Conservation (phyloP, 257 asterid species). For the Verbena officinalis region DNA sequence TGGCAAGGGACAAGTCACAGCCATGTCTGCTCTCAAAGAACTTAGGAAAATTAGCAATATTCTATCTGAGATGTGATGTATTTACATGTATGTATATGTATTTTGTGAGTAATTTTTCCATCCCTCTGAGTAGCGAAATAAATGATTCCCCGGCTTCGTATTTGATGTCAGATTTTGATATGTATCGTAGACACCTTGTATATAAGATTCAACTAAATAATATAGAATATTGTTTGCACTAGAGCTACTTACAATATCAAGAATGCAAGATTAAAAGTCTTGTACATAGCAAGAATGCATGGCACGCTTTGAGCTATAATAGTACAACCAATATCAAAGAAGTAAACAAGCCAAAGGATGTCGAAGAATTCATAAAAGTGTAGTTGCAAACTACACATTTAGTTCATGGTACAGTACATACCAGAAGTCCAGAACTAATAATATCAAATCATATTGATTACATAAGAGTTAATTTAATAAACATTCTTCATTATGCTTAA, state of each 20-base stretch:
- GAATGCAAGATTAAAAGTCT: too few species aligned
- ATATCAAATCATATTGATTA: conserved; percentile 7
- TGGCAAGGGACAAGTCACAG: conserved; percentile 71
- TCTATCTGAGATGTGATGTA: conserved; percentile 78
- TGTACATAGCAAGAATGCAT: too few species aligned
- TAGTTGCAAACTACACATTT: not conserved
- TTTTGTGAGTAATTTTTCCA: conserved; percentile 23
- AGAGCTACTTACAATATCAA: too few species aligned
- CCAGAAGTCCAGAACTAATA: conserved; percentile 2
- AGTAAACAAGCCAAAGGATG: not conserved
- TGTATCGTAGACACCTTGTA: conserved; percentile 1
- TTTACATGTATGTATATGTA: conserved; percentile 21
- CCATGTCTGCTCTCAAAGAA: conserved; percentile 82
- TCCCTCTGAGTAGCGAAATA: conserved; percentile 13
- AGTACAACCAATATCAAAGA: too few species aligned
- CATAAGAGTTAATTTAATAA: not conserved
- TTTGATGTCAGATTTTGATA: conserved; percentile 1
- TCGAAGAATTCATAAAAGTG: not conserved
- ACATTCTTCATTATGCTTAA: not conserved
- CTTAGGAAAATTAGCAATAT: conserved; percentile 85
- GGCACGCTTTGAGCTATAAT: too few species aligned
- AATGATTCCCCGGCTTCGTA: not conserved
- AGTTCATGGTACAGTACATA: not conserved
- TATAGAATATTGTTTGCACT: too few species aligned
- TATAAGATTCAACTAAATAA: not conserved